Evolutionary conservation across 257 asterid species (phyloP).

Genomic region (Nicotiana obtusifolia): DNA sequence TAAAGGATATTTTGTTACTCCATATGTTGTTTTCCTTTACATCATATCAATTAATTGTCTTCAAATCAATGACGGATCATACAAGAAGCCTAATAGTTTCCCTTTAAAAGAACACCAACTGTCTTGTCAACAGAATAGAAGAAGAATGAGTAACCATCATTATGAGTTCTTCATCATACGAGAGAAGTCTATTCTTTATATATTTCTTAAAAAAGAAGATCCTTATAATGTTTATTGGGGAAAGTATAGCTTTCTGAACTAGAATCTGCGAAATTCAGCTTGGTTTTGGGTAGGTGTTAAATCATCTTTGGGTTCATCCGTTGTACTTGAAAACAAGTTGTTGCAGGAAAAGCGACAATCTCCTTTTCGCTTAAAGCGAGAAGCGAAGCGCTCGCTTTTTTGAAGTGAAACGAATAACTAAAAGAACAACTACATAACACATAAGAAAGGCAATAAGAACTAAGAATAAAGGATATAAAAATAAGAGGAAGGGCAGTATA

Average conservation of each 20-base stretch:
- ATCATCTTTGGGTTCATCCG: not conserved
- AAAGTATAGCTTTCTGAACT: not conserved
- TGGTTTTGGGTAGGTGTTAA: not conserved
- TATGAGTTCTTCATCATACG: not conserved
- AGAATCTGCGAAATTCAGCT: not conserved
- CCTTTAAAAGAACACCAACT: not conserved
- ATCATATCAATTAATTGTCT: not conserved
- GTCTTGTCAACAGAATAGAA: not conserved
- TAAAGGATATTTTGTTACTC: not conserved
- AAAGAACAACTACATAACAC: no score
- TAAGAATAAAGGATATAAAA: no score
- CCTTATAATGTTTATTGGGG: not conserved
- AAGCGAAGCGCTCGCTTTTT: no score
- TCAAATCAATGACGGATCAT: not conserved
- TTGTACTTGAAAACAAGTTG: not conserved
- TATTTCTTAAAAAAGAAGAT: not conserved
- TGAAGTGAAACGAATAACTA: no score
- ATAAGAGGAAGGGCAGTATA: no score
- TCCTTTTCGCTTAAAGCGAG: no score
- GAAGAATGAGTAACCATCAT: not conserved
- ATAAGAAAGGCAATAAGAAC: no score
- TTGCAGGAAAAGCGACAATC: no score
- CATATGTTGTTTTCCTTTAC: not conserved
- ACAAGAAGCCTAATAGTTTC: not conserved
- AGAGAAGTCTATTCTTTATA: not conserved